phyloP scores from a whole-genome alignment of 2,329 filamentous ascomycete species.

The Penicillium verrucosum region DNA sequence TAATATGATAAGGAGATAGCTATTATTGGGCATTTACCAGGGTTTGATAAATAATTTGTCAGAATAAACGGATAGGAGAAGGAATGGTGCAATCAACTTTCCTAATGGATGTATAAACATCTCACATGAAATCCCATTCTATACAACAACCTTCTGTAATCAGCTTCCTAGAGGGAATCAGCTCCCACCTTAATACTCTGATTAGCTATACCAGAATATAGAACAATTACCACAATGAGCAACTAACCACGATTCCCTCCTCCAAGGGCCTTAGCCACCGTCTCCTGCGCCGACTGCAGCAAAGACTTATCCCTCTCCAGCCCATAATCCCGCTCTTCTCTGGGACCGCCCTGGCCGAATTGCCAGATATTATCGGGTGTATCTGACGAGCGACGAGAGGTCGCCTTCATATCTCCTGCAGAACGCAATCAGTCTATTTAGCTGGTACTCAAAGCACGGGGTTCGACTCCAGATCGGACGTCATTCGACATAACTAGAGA shows the following conservation, averaged over 20 bases:
- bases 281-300: slow-evolving; percentile 20
- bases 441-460: background rate
- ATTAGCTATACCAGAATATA: background rate
- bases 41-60: accelerated
- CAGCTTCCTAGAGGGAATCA: background rate
- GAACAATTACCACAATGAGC: background rate
- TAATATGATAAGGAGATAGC: background rate
- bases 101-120: background rate
- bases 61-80: background rate
- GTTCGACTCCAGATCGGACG: background rate
- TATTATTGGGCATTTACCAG: background rate
- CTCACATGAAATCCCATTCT: background rate
- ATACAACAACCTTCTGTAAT: background rate
- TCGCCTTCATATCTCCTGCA: slow-evolving; percentile 20
- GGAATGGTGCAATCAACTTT: background rate
- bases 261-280: slow-evolving; percentile 27
- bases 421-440: background rate
- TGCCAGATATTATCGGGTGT: slow-evolving; percentile 10
- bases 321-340: slow-evolving; percentile 3
- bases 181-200: background rate
- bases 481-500: background rate
- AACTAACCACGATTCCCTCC: slow-evolving; percentile 23
- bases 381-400: slow-evolving; percentile 19
- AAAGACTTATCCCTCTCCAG: slow-evolving; percentile 11
- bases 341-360: slow-evolving; percentile 5